Base-by-base conservation (phyloP, 345 rosid genomes). In the Streptanthus diversifolius region DNA sequence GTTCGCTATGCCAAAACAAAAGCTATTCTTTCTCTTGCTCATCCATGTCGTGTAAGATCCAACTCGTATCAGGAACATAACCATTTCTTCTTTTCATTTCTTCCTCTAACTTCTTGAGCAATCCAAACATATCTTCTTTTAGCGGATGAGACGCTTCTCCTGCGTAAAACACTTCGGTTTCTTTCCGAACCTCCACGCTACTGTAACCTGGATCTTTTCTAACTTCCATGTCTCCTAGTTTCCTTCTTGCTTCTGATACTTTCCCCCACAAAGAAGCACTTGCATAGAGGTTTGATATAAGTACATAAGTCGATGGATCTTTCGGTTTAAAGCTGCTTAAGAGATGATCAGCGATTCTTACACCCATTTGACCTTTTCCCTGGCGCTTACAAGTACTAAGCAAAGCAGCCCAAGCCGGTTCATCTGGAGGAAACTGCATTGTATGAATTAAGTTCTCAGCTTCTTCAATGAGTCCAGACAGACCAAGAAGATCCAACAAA, bases 341-440 rank as follows among this genome's bases (percentile, higher is more conserved):
- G 10, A 90, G 78, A 58, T 77, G 83, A 77, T 88, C 77, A 7
- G 90, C 89, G 24, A 88, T 66, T 68, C 82, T 80, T 49, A 85
- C 57, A 35, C 83, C 89, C 81, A 82, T 79, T 57, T 80, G 45
- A 47, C 67, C 68, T 72, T 80, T 80, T 30, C 88, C 85, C 72
- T 86, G 85, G 11, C 80, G 86, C 64, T 83, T 86, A 74, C 85
- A 87, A 71, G 93, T 88, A 56, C 97, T 90, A 19, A 90, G 81
- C 53, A 90, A 69, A 70, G 97, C 95, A 58, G 87, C 89, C 97
- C 97, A 90, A 4, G 89, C 85, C 17, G 95, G 90, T 53, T 90
- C 97, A 77, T 90, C 97, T 0, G 95, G 92, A 51, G 80, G 65
- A 73, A 79, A 83, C 25, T 92, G 97, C 95, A 90, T 88, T 39